These are phyloP conservation scores for Botrytis hyacinthi DNA, from an alignment of 2,329 filamentous ascomycete species.

Conservation along the genomic window DNA sequence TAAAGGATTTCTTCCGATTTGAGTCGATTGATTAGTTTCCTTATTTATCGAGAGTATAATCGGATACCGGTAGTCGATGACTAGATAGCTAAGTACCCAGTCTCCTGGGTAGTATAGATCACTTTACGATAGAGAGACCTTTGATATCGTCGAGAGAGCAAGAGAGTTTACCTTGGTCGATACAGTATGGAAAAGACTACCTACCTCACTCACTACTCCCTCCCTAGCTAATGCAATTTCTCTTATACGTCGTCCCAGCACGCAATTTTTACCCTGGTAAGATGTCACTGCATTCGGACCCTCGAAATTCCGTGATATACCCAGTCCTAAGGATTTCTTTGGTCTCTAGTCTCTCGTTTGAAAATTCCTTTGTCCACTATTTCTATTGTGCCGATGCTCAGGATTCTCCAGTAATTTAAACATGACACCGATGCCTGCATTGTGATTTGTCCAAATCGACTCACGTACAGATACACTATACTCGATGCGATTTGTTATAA, in stretches of 20 bases:
- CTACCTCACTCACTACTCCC: not conserved
- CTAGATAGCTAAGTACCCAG: not conserved
- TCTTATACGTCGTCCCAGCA: not conserved
- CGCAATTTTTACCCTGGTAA: conserved; percentile 5
- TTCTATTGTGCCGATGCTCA: not conserved
- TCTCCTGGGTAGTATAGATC: not conserved
- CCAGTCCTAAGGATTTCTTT: not conserved
- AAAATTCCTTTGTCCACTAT: conserved; percentile 7
- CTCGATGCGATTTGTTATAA: not conserved
- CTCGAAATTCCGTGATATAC: not conserved
- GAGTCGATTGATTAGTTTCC: not conserved
- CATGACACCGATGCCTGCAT: not conserved
- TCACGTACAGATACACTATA: not conserved
- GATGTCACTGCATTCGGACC: conserved; percentile 1
- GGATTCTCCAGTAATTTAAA: conserved; percentile 5
- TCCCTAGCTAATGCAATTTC: not conserved
- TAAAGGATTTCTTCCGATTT: not conserved
- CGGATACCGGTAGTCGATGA: not conserved
- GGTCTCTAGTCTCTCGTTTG: not conserved
- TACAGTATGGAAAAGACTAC: not conserved
- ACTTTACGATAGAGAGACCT: not conserved
- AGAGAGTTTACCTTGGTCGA: not conserved
- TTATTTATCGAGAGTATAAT: not conserved
- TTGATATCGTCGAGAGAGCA: not conserved
- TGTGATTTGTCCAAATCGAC: not conserved